Conservation (phyloP, 345 rosid genomes). For the Eutrema heterophyllum region DNA sequence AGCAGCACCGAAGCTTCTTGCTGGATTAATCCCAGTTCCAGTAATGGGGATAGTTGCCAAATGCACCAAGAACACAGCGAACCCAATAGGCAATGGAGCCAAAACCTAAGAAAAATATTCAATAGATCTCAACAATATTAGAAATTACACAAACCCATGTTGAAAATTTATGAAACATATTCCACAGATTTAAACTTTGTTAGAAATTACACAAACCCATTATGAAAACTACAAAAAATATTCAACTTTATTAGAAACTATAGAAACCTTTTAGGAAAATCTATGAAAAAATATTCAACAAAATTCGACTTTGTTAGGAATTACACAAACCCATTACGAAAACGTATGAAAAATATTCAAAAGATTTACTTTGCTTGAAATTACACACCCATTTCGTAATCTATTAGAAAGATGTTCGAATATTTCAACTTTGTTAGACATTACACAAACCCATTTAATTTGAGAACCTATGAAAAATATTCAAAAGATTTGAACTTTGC, state of each 20-base stretch:
- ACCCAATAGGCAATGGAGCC: conserved; percentile 30
- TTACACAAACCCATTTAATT: not conserved
- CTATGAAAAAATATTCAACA: not conserved
- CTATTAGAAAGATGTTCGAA: not conserved
- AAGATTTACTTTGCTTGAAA: too few relatives aligned
- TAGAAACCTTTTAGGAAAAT: not conserved
- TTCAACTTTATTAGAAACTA: not conserved
- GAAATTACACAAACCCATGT: not conserved
- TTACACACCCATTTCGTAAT: too few relatives aligned
- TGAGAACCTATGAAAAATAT: not conserved
- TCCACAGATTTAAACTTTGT: not conserved
- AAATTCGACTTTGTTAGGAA: not conserved
- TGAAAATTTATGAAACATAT: not conserved
- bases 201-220: not conserved
- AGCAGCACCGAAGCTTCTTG: conserved; percentile 33
- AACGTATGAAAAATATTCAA: not conserved
- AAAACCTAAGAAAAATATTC: conserved; percentile 1
- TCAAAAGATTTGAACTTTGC: not conserved
- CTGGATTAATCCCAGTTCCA: conserved; percentile 31
- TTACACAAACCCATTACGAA: not conserved
- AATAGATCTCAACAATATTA: not conserved
- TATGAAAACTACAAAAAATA: not conserved
- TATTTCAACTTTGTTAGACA: not conserved
- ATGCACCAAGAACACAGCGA: conserved; percentile 27
- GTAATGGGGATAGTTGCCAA: conserved; percentile 29